Percentiles rank a stretch among this genome's conserved stretches.
Conservation (phyloP, 2,329 filamentous ascomycete species). For the Westerdykella ornata region DNA sequence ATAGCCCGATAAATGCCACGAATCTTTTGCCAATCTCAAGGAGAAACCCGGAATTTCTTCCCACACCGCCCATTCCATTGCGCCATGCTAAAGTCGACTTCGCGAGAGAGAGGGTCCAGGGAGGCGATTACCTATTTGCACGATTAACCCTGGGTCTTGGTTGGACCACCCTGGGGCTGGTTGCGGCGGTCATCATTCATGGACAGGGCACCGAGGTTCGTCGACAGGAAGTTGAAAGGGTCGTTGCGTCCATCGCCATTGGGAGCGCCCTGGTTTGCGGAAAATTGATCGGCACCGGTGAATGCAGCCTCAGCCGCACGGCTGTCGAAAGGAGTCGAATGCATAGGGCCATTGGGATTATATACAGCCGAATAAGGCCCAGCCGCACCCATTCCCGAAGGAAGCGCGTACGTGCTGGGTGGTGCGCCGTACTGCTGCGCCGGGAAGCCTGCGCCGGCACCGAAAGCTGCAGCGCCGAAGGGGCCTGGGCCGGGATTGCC, state of each 20-base stretch:
- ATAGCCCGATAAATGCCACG: slow-evolving; percentile 35
- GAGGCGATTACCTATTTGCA: slow-evolving; percentile 31
- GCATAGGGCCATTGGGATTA: slow-evolving; percentile 67
- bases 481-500: slow-evolving; percentile 64
- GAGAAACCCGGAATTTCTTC: slow-evolving; percentile 34
- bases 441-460: slow-evolving; percentile 51
- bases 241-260: slow-evolving; percentile 62
- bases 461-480: slow-evolving; percentile 64
- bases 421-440: slow-evolving; percentile 79
- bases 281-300: slow-evolving; percentile 76
- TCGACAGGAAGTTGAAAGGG: slow-evolving; percentile 72
- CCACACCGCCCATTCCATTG: slow-evolving; percentile 30
- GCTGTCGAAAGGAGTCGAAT: slow-evolving; percentile 86
- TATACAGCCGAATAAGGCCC: slow-evolving; percentile 77
- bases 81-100: slow-evolving; percentile 31
- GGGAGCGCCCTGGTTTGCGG: slow-evolving; percentile 62
- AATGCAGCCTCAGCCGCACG: slow-evolving; percentile 92
- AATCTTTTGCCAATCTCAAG: slow-evolving; percentile 34
- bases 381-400: slow-evolving; percentile 74
- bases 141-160: slow-evolving; percentile 34
- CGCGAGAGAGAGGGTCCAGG: slow-evolving; percentile 29
- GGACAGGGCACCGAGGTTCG: slow-evolving; percentile 64
- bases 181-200: slow-evolving; percentile 56
- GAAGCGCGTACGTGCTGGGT: slow-evolving; percentile 81
- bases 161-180: slow-evolving; percentile 32